These are phyloP conservation scores for Coemansia sp. DNA, from an alignment of 192 early-diverging fungal species.

Conservation along the genomic window DNA sequence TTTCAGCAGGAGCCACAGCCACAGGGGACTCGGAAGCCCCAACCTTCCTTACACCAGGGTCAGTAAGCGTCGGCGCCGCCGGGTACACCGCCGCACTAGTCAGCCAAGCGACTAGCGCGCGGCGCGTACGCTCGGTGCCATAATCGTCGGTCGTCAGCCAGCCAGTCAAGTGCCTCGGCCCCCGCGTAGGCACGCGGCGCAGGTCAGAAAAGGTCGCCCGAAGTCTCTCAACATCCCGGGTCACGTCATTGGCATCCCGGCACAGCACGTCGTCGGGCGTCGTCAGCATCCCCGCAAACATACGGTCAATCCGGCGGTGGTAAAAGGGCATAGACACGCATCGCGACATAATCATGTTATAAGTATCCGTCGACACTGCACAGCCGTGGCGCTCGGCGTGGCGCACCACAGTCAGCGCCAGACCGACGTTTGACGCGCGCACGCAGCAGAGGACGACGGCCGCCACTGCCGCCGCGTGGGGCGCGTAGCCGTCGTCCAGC, in stretches of 20 bases:
- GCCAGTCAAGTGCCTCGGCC: not conserved
- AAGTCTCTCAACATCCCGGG: not conserved
- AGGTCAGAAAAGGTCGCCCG: not conserved
- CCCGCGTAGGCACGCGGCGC: not conserved
- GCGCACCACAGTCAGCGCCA: constrained; percentile 32
- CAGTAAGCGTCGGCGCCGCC: constrained; percentile 27
- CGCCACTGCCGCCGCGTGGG: constrained; percentile 12
- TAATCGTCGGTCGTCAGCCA: not conserved
- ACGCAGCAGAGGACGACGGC: constrained; percentile 38
- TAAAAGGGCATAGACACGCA: not conserved
- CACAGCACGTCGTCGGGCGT: constrained; percentile 20
- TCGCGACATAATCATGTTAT: constrained; percentile 34
- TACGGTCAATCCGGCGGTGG: not conserved
- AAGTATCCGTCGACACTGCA: constrained; percentile 19
- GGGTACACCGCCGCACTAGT: constrained; percentile 34
- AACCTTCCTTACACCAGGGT: not conserved
- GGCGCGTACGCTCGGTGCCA: not conserved
- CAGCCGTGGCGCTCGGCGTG: constrained; percentile 30
- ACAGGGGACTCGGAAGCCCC: not conserved
- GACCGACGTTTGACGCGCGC: constrained; percentile 13
- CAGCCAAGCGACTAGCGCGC: constrained; percentile 36
- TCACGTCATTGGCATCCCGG: constrained; percentile 1
- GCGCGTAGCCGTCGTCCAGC: constrained; percentile 36
- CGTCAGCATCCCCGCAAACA: constrained; percentile 29
- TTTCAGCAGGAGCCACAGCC: not conserved